These are phyloP conservation scores for Nigrograna mackinnonii DNA, from an alignment of 2,329 filamentous ascomycete genomes.

Conservation along the genomic window DNA sequence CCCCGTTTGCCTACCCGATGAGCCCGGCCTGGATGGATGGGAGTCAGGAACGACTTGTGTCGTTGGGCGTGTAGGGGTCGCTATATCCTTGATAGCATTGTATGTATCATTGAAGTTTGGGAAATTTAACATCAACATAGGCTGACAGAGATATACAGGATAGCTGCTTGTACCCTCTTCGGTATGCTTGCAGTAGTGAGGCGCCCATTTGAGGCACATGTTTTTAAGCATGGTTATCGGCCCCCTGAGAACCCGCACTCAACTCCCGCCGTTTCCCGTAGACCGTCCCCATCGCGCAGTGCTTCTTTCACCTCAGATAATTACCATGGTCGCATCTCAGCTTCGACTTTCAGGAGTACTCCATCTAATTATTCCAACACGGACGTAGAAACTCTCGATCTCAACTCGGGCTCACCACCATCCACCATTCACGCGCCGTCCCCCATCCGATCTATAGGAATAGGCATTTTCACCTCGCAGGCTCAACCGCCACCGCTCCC, in stretches of 20 bases:
- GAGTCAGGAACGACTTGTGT: constrained; percentile 35
- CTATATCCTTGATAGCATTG: constrained; percentile 37
- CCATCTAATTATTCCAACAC: constrained; percentile 22
- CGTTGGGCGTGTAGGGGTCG: constrained; percentile 29
- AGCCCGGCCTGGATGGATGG: constrained; percentile 29
- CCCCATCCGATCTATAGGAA: constrained; percentile 18
- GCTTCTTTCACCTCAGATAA: constrained; percentile 19
- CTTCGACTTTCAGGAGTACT: constrained; percentile 18
- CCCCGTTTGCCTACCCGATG: constrained; percentile 32
- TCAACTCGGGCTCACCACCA: constrained; percentile 16
- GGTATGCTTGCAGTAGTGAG: constrained; percentile 34
- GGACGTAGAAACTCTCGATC: constrained; percentile 28
- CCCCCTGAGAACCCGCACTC: constrained; percentile 7
- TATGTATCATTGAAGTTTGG: constrained; percentile 16
- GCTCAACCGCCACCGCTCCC: constrained; percentile 31
- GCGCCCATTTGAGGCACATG: constrained; percentile 41
- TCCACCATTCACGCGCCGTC: constrained; percentile 21
- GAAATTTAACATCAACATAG: too few relatives aligned
- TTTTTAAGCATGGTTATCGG: constrained; percentile 29
- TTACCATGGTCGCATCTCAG: constrained; percentile 9
- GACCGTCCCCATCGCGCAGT: constrained; percentile 18
- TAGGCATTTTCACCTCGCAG: constrained; percentile 32
- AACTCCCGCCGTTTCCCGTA: constrained; percentile 20
- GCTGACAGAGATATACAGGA: constrained; percentile 23
- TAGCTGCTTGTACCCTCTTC: constrained; percentile 35